Percentiles rank a stretch among this genome's conserved stretches.
phyloP scores from a whole-genome alignment of 148 eudicot species.

The Spergularia bocconei region DNA sequence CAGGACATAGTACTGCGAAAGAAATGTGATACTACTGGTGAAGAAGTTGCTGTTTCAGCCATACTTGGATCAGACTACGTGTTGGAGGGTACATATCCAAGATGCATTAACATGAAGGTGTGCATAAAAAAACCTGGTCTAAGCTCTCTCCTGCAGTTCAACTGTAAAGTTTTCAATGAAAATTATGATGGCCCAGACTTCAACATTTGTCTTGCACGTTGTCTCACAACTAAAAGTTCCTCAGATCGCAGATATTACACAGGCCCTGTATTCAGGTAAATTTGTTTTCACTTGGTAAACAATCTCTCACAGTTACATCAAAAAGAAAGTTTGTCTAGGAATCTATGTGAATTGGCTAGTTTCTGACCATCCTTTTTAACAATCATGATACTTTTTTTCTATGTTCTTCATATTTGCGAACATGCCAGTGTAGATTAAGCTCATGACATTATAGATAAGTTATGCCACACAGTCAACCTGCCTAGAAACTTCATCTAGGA shows the following conservation, averaged over 20 bases:
- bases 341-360: background rate
- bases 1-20: slow-evolving; percentile 64
- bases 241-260: slow-evolving; percentile 44
- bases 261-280: slow-evolving; percentile 64
- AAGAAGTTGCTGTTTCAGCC: slow-evolving; percentile 85
- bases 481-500: slow-evolving; percentile 1
- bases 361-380: background rate
- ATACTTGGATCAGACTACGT: slow-evolving; percentile 43
- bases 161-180: slow-evolving; percentile 41
- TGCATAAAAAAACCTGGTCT: slow-evolving; percentile 77
- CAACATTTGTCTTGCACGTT: slow-evolving; percentile 42
- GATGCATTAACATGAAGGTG: slow-evolving; percentile 63
- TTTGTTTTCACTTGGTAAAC: background rate
- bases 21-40: slow-evolving; percentile 66
- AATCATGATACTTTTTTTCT: background rate
- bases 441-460: background rate
- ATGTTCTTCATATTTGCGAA: background rate
- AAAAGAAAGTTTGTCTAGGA: background rate
- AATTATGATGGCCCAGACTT: slow-evolving; percentile 35
- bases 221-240: slow-evolving; percentile 43
- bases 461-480: background rate
- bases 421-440: background rate
- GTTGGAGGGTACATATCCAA: slow-evolving; percentile 31
- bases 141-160: slow-evolving; percentile 74
- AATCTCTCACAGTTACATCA: background rate